phyloP scores from a whole-genome alignment of 257 asterid genomes.

The Anisodus tanguticus region DNA sequence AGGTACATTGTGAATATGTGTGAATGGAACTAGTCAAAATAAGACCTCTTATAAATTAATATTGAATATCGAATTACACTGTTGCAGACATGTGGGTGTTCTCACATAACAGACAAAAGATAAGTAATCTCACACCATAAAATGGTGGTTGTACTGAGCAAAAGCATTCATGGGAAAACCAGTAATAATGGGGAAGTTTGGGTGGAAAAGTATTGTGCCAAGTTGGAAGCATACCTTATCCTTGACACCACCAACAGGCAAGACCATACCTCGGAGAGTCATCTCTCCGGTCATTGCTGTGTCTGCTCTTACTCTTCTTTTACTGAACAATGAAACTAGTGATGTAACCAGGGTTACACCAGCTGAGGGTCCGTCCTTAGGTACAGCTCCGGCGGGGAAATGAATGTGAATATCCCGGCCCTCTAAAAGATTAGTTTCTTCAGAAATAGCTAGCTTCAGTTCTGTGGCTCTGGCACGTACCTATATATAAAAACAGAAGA shows the following conservation, averaged over 20 bases:
- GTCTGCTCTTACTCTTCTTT: conserved; percentile 91
- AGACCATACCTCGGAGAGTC: conserved; percentile 93
- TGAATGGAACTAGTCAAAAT: background rate
- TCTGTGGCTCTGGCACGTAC: conserved; percentile 93
- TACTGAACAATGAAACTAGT: conserved; percentile 93
- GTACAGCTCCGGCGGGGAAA: conserved; percentile 99
- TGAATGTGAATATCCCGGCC: conserved; percentile 95
- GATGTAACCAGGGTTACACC: conserved; percentile 98
- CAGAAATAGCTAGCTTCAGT: conserved; percentile 70
- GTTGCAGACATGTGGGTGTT: background rate
- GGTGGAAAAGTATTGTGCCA: background rate
- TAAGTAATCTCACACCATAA: background rate
- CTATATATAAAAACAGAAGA: conserved; percentile 42
- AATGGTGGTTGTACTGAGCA: background rate
- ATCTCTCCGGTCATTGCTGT: conserved; percentile 99
- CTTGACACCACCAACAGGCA: conserved; percentile 99
- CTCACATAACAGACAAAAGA: background rate
- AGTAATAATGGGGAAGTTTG: background rate
- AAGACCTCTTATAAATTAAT: background rate
- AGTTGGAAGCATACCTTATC: conserved; percentile 74
- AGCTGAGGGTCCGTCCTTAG: conserved; percentile 99
- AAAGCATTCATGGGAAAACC: background rate
- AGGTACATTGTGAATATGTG: background rate
- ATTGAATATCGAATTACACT: background rate
- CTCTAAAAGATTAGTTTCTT: conserved; percentile 76